Percentiles rank a stretch among this genome's conserved stretches.
These are phyloP conservation scores for Mycena galopus DNA, from an alignment of 768 basidiomycete species.

Conservation along the genomic window DNA sequence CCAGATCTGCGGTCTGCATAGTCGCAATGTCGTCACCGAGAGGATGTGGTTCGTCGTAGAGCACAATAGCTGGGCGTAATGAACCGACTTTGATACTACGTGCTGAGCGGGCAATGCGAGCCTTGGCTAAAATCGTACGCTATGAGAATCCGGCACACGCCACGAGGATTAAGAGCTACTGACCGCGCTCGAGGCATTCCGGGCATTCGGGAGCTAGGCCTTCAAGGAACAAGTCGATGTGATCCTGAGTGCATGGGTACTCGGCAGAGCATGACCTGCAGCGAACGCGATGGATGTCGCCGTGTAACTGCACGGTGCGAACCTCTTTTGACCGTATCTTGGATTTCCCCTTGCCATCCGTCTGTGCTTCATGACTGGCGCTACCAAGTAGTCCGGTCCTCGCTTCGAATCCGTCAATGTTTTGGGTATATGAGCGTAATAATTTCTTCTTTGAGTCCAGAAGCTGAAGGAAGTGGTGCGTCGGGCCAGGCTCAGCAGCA, in stretches of 20 bases:
- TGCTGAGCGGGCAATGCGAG: conserved; percentile 85
- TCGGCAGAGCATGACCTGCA: conserved; percentile 89
- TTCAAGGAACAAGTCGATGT: conserved; percentile 72
- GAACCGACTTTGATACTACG: conserved; percentile 83
- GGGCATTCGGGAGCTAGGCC: conserved; percentile 89
- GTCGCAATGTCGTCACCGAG: conserved; percentile 91
- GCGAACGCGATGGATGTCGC: conserved; percentile 92
- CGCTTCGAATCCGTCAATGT: conserved; percentile 96
- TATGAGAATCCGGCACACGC: conserved; percentile 20
- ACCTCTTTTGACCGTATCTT: conserved; percentile 80
- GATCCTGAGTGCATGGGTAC: conserved; percentile 74
- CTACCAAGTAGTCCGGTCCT: conserved; percentile 80
- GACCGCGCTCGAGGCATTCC: conserved; percentile 86
- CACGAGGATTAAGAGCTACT: conserved; percentile 48
- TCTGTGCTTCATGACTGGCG: conserved; percentile 65
- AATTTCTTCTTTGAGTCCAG: conserved; percentile 89
- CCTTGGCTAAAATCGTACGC: conserved; percentile 63
- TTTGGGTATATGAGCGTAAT: conserved; percentile 94
- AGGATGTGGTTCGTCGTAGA: conserved; percentile 96
- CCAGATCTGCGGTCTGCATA: conserved; percentile 82
- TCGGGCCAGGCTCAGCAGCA: conserved; percentile 82
- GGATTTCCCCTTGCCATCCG: conserved; percentile 73
- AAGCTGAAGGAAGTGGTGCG: conserved; percentile 89
- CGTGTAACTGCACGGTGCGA: conserved; percentile 93
- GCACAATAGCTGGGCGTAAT: conserved; percentile 93